Percentiles rank a stretch among this genome's conserved stretches.
These are phyloP conservation scores for Wallacemonas sp. DNA, from an alignment of 208 protist species.

Conservation along the genomic window DNA sequence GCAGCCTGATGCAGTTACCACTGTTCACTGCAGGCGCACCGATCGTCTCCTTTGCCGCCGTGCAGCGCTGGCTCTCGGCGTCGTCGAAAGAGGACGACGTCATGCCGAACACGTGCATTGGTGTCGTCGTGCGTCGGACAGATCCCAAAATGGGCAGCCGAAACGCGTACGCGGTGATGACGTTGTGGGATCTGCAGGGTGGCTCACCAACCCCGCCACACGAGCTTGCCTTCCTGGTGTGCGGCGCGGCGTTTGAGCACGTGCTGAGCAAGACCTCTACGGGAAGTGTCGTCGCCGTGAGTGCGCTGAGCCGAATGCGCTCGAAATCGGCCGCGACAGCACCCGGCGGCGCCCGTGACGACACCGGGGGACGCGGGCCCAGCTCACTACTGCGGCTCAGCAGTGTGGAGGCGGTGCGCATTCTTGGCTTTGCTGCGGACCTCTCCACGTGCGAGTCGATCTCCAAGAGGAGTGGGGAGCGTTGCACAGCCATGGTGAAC, in stretches of 20 bases:
- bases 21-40: conserved; percentile 57
- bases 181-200: conserved; percentile 64
- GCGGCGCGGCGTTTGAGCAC: conserved; percentile 55
- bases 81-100: background rate
- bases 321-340: no score
- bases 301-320: conserved; percentile 26
- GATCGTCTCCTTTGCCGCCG: conserved; percentile 37
- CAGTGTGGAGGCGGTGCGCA: conserved; percentile 33
- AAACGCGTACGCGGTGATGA: conserved; percentile 44
- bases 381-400: conserved; percentile 29
- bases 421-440: conserved; percentile 66
- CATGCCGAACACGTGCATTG: conserved; percentile 42
- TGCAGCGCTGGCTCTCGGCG: background rate
- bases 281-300: conserved; percentile 60
- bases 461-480: conserved; percentile 39
- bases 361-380: no score
- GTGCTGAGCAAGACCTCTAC: conserved; percentile 46
- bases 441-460: conserved; percentile 52
- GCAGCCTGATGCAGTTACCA: conserved; percentile 53
- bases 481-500: conserved; percentile 57
- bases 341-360: no score
- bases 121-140: conserved; percentile 58
- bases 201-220: conserved; percentile 34
- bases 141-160: conserved; percentile 57
- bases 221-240: conserved; percentile 58